Evolutionary conservation across 164 flowering plant genomes (phyloP).

Genomic region (Platanus orientalis): DNA sequence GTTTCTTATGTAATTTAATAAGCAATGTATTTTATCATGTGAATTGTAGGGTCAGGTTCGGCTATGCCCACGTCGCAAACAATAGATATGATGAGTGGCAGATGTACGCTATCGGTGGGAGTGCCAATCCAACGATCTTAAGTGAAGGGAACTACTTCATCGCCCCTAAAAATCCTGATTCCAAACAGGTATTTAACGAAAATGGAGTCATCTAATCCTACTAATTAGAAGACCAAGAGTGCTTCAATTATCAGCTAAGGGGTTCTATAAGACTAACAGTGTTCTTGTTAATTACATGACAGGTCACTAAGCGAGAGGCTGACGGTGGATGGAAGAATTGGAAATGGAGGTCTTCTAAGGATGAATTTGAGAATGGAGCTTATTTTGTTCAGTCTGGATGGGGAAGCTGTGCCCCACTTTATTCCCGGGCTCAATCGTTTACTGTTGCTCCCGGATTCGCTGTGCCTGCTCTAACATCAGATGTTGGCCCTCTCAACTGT

Average conservation of each 20-base stretch:
- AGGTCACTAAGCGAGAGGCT: slow-evolving; percentile 69
- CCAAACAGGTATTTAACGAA: neutral
- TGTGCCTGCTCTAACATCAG: slow-evolving; percentile 53
- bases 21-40: neutral
- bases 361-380: slow-evolving; percentile 65
- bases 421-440: slow-evolving; percentile 37
- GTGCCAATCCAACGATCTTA: slow-evolving; percentile 54
- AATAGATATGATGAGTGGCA: slow-evolving; percentile 53
- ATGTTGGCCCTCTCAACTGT: slow-evolving; percentile 48
- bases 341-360: slow-evolving; percentile 72
- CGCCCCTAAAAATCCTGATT: slow-evolving; percentile 25
- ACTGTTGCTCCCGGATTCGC: slow-evolving; percentile 36
- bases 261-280: too few relatives aligned
- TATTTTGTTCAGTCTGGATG: slow-evolving; percentile 73
- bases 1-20: neutral
- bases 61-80: slow-evolving; percentile 69
- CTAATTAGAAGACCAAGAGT: neutral
- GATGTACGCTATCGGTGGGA: slow-evolving; percentile 65
- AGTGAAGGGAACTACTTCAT: slow-evolving; percentile 57
- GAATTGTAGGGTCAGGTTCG: slow-evolving; percentile 48
- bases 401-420: slow-evolving; percentile 44
- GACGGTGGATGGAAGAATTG: slow-evolving; percentile 48
- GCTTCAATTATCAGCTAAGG: too few relatives aligned
- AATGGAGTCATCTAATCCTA: neutral
- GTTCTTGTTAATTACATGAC: neutral